Conservation (phyloP, 2,329 filamentous ascomycete genomes). For the Domatiomyces globalis region DNA sequence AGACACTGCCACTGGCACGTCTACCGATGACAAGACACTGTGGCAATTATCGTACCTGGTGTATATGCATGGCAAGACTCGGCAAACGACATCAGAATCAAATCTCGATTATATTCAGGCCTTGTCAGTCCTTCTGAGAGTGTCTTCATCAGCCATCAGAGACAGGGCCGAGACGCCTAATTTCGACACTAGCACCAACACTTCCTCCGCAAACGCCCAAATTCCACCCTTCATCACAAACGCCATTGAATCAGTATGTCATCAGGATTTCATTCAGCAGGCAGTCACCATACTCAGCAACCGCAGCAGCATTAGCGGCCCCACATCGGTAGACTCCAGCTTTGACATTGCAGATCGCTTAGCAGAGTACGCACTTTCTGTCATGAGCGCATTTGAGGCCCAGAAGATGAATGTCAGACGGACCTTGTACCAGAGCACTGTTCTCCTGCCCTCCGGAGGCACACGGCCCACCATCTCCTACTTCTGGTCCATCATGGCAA, state of each 20-base stretch:
- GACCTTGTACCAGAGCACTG: slow-evolving; percentile 72
- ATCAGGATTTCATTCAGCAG: slow-evolving; percentile 16
- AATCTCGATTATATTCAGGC: slow-evolving; percentile 43
- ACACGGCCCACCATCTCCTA: slow-evolving; percentile 59
- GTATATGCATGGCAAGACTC: slow-evolving; percentile 40
- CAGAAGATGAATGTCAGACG: slow-evolving; percentile 81
- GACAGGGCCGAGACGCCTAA: background rate
- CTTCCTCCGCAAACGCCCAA: slow-evolving; percentile 19
- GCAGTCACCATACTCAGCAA: background rate
- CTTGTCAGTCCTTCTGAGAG: slow-evolving; percentile 42
- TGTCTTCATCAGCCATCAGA: slow-evolving; percentile 28
- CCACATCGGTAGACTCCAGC: slow-evolving; percentile 18
- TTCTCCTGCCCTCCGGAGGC: slow-evolving; percentile 18
- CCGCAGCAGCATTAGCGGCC: background rate
- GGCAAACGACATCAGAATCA: slow-evolving; percentile 11
- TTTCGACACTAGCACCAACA: background rate
- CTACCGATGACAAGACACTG: slow-evolving; percentile 19
- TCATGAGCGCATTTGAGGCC: slow-evolving; percentile 71
- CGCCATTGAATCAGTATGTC: slow-evolving; percentile 48
- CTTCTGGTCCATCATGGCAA: slow-evolving; percentile 59
- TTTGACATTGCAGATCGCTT: slow-evolving; percentile 55
- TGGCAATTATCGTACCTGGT: slow-evolving; percentile 49
- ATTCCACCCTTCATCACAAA: slow-evolving; percentile 44
- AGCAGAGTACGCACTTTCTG: slow-evolving; percentile 71
- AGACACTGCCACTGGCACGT: background rate